Percentiles rank a stretch among this genome's conserved stretches.
Evolutionary conservation across 2,329 filamentous ascomycete genomes (phyloP).

Genomic region (Clonostachys byssicola): DNA sequence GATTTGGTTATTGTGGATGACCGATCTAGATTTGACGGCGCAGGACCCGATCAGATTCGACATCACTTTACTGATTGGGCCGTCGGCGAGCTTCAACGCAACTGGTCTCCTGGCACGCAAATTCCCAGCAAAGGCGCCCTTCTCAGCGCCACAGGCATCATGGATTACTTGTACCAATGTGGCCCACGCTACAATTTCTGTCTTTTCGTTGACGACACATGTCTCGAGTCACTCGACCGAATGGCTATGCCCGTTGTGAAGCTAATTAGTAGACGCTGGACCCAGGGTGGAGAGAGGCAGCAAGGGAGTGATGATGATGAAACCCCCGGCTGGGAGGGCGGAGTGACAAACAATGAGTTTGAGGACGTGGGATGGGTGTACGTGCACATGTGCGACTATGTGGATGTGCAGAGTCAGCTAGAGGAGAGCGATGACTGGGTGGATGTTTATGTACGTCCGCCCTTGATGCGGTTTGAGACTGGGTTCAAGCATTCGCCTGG

Average conservation of each 20-base stretch:
- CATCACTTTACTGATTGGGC: neutral
- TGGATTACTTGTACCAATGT: neutral
- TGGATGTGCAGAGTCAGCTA: slow-evolving; percentile 1
- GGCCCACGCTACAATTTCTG: neutral
- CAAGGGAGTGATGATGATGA: neutral
- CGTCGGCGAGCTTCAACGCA: neutral
- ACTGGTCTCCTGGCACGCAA: neutral
- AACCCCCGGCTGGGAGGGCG: slow-evolving; percentile 2
- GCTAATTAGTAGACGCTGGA: neutral
- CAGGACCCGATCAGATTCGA: neutral
- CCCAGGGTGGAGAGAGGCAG: neutral
- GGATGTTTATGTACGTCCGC: neutral
- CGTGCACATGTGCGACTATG: slow-evolving; percentile 2
- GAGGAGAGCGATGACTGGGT: neutral
- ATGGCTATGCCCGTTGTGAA: neutral
- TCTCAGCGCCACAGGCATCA: neutral
- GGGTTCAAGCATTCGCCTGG: neutral
- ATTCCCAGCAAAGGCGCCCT: neutral
- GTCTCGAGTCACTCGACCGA: neutral
- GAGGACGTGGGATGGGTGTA: slow-evolving; percentile 7
- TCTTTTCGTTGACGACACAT: neutral
- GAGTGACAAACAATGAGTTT: slow-evolving; percentile 3
- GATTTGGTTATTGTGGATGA: neutral
- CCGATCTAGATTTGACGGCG: neutral
- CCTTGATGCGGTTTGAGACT: neutral